These are phyloP conservation scores for Penicillium sp. DNA, from an alignment of 2,329 filamentous ascomycete species.

Conservation along the genomic window DNA sequence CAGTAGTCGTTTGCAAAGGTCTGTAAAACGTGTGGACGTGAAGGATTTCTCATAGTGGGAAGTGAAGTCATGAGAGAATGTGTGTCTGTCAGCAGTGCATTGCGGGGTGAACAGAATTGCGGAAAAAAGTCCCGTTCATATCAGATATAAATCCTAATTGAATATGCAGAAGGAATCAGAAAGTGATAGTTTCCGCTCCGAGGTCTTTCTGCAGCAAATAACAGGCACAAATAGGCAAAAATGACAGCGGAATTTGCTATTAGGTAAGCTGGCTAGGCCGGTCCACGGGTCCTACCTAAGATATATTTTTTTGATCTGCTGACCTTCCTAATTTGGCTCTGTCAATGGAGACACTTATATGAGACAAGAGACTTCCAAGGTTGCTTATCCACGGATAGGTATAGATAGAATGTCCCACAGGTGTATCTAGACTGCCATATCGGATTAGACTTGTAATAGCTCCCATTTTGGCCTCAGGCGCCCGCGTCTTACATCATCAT, in stretches of 20 bases:
- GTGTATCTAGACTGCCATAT: neutral
- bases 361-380: neutral
- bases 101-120: neutral
- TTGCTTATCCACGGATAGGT: neutral
- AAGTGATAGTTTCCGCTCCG: neutral
- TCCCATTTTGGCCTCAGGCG: neutral
- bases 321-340: constrained; percentile 1
- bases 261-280: constrained; percentile 6
- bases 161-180: neutral
- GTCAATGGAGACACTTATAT: neutral
- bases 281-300: neutral
- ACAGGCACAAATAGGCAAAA: constrained; percentile 5
- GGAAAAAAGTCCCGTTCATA: constrained; percentile 4
- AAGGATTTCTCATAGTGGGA: constrained; percentile 8
- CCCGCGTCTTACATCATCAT: neutral
- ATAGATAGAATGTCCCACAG: neutral
- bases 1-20: neutral
- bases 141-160: neutral
- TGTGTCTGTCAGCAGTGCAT: constrained; percentile 5
- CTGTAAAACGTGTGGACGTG: neutral
- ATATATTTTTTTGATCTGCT: neutral
- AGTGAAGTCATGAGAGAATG: neutral
- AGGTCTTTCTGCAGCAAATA: neutral
- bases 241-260: neutral
- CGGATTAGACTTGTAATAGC: neutral